Evolutionary conservation across 2,329 filamentous ascomycete species (phyloP).

Genomic region (Pseudogymnoascus sp.): DNA sequence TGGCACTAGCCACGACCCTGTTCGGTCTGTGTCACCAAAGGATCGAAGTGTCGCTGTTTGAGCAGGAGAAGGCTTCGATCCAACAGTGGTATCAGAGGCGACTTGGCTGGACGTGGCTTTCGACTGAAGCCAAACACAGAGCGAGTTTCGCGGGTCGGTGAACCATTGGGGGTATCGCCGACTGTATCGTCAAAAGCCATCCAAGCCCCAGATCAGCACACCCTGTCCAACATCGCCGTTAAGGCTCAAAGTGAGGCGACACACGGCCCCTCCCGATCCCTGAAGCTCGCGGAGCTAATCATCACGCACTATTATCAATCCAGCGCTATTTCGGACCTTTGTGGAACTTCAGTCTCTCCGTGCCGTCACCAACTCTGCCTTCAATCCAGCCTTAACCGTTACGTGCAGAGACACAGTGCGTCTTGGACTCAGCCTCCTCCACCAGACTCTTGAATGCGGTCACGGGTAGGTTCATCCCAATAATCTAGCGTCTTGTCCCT

Average conservation of each 20-base stretch:
- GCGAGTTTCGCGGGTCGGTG: not conserved
- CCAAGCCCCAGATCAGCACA: not conserved
- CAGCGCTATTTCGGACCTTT: not conserved
- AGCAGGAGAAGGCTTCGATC: not conserved
- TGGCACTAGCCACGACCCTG: not conserved
- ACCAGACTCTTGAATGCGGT: not conserved
- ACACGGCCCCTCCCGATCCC: slow-evolving; percentile 7
- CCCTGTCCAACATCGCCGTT: not conserved
- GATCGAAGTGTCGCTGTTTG: not conserved
- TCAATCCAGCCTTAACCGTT: not conserved
- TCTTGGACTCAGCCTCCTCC: not conserved
- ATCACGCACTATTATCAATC: not conserved
- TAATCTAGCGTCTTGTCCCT: not conserved
- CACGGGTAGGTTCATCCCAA: not conserved
- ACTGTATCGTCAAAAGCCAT: not conserved
- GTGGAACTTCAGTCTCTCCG: not conserved
- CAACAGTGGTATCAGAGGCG: not conserved
- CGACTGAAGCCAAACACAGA: not conserved
- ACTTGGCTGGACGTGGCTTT: not conserved
- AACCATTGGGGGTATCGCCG: not conserved
- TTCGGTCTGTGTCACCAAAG: not conserved
- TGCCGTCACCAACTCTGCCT: slow-evolving; percentile 1
- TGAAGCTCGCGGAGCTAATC: slow-evolving; percentile 4
- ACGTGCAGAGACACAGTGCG: not conserved
- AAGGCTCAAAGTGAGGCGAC: slow-evolving; percentile 7